Evolutionary conservation across 2,329 filamentous ascomycete species (phyloP).

Genomic region (Aspergillus unguis): DNA sequence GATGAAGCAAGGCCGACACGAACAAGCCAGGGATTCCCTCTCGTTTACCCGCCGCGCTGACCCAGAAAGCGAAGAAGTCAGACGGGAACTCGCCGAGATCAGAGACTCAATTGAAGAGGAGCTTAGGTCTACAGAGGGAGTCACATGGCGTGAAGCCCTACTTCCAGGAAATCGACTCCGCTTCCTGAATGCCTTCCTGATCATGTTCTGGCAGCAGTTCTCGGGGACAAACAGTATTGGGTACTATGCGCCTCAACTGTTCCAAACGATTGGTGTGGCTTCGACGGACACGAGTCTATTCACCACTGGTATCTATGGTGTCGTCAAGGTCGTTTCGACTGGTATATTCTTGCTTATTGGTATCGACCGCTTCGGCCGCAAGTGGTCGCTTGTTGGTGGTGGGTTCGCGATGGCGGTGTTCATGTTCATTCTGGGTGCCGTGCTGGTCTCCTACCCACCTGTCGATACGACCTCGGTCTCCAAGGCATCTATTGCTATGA

Average conservation of each 20-base stretch:
- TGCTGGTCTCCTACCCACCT: conserved; percentile 28
- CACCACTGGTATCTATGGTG: conserved; percentile 41
- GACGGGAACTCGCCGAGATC: conserved; percentile 39
- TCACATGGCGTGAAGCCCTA: conserved; percentile 31
- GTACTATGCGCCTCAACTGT: conserved; percentile 9
- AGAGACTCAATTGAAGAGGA: conserved; percentile 43
- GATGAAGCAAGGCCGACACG: conserved; percentile 49
- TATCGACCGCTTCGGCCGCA: conserved; percentile 1
- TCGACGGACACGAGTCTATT: conserved; percentile 34
- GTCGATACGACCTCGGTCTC: conserved; percentile 21
- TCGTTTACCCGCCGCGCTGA: conserved; percentile 35
- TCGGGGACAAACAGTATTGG: conserved; percentile 42
- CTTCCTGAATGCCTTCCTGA: conserved; percentile 58
- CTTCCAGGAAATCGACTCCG: conserved; percentile 53
- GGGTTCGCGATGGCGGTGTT: not conserved
- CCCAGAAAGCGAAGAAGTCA: conserved; percentile 23
- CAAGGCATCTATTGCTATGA: conserved; percentile 33
- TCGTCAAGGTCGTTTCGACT: conserved; percentile 33
- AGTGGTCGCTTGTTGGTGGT: not conserved
- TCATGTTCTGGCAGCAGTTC: conserved; percentile 60
- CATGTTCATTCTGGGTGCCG: conserved; percentile 26
- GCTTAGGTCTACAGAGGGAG: conserved; percentile 32
- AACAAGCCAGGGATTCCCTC: conserved; percentile 42
- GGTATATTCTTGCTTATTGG: conserved; percentile 24
- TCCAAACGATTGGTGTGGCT: conserved; percentile 19